Conservation (phyloP, 2,329 filamentous ascomycete species). For the Dothiorella sarmentorum region DNA sequence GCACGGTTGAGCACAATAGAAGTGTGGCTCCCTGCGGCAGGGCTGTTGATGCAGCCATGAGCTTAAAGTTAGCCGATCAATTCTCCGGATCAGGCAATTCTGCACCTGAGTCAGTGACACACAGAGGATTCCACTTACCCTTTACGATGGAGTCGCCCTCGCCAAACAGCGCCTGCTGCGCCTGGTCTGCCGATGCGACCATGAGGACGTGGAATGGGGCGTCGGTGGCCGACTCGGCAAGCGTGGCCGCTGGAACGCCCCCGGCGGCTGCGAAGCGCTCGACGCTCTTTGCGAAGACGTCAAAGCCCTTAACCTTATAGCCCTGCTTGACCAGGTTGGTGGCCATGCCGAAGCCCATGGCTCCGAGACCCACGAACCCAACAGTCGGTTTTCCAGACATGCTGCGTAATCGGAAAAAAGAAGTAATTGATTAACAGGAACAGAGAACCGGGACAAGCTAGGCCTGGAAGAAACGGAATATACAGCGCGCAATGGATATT, state of each 20-base stretch:
- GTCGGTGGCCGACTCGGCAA: slow-evolving; percentile 58
- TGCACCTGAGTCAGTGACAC: slow-evolving; percentile 10
- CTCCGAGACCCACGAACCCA: slow-evolving; percentile 71
- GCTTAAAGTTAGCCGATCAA: slow-evolving; percentile 22
- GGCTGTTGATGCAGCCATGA: slow-evolving; percentile 13
- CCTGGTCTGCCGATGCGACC: slow-evolving; percentile 71
- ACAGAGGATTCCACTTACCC: slow-evolving; percentile 29
- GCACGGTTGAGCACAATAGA: slow-evolving; percentile 67
- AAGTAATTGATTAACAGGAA: neutral
- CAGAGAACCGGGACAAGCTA: neutral
- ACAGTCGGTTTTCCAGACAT: slow-evolving; percentile 45
- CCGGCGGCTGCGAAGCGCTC: slow-evolving; percentile 62
- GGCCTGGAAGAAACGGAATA: neutral
- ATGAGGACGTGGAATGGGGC: slow-evolving; percentile 66
- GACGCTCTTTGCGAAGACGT: slow-evolving; percentile 65
- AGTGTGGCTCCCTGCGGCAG: slow-evolving; percentile 59
- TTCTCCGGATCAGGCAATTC: slow-evolving; percentile 21
- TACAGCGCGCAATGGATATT: slow-evolving; percentile 7
- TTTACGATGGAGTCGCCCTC: slow-evolving; percentile 51
- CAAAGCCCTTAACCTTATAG: slow-evolving; percentile 67
- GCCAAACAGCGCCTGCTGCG: slow-evolving; percentile 62
- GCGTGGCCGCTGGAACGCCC: slow-evolving; percentile 57
- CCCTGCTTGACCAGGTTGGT: slow-evolving; percentile 66
- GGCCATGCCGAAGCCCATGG: slow-evolving; percentile 82
- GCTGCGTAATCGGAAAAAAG: neutral